Evolutionary conservation across 78 protist species (phyloP).

Genomic region (Dictyostelium purpureum): DNA sequence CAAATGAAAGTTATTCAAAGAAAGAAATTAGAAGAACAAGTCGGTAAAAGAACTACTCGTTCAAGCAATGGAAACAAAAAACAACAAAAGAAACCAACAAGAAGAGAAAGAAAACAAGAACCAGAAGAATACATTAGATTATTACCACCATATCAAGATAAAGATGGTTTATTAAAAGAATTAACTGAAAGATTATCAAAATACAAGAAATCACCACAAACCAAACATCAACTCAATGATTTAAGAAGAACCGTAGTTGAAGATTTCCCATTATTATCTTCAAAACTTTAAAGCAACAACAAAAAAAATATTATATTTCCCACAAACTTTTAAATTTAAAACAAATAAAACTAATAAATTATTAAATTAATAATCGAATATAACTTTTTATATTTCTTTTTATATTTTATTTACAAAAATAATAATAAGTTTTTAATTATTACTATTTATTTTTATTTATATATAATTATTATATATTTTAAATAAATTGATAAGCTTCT

Average conservation of each 20-base stretch:
- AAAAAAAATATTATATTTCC: not conserved
- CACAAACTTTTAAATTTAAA: not conserved
- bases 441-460: not conserved
- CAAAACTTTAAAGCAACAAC: slow-evolving; percentile 20
- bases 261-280: slow-evolving; percentile 79
- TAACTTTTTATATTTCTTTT: too few species aligned
- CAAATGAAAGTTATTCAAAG: slow-evolving; percentile 38
- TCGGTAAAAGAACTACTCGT: slow-evolving; percentile 75
- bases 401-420: not conserved
- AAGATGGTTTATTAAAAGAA: slow-evolving; percentile 53
- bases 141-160: slow-evolving; percentile 59
- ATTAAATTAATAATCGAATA: not conserved
- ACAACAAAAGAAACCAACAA: slow-evolving; percentile 45
- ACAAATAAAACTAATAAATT: too few species aligned
- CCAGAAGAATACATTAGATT: slow-evolving; percentile 73
- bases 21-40: slow-evolving; percentile 59
- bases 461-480: not conserved
- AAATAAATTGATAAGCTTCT: slow-evolving; percentile 41
- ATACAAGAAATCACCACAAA: slow-evolving; percentile 51
- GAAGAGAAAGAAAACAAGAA: slow-evolving; percentile 1
- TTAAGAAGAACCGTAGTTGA: slow-evolving; percentile 62
- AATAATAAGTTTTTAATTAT: not conserved
- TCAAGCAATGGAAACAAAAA: slow-evolving; percentile 3
- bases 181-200: slow-evolving; percentile 61
- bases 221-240: slow-evolving; percentile 44